phyloP scores from a whole-genome alignment of 2,329 filamentous ascomycete genomes.

The Penicillium sp. region DNA sequence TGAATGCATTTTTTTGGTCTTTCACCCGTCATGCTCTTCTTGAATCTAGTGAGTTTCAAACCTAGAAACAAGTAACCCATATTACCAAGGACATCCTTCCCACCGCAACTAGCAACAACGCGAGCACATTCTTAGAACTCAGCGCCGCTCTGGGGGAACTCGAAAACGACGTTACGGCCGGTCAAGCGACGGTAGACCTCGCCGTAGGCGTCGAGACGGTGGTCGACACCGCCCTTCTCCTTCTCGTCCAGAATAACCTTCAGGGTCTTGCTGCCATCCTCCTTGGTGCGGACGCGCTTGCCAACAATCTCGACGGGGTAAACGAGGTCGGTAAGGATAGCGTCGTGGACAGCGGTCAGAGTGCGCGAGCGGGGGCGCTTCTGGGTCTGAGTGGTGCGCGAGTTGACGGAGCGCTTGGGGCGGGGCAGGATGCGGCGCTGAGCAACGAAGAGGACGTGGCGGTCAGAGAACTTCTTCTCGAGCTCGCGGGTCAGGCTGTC shows the following conservation, averaged over 20 bases:
- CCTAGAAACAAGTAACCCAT: slow-evolving; percentile 27
- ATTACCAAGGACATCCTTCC: slow-evolving; percentile 23
- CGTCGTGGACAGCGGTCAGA: slow-evolving; percentile 96
- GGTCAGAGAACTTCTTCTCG: slow-evolving; percentile 99
- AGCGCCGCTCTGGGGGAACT: slow-evolving; percentile 85
- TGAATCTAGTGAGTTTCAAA: slow-evolving; percentile 27
- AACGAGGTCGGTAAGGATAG: slow-evolving; percentile 95
- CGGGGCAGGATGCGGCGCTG: slow-evolving; percentile 98
- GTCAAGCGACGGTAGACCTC: slow-evolving; percentile 99
- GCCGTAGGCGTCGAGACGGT: slow-evolving; percentile 98
- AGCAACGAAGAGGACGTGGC: slow-evolving; percentile 97
- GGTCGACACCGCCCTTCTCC: slow-evolving; percentile 98
- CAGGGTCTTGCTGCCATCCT: slow-evolving; percentile 96
- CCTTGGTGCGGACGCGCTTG: slow-evolving; percentile 97
- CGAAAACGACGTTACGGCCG: slow-evolving; percentile 92
- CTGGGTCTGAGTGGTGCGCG: slow-evolving; percentile 93
- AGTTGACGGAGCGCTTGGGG: slow-evolving; percentile 96
- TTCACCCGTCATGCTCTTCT: slow-evolving; percentile 26
- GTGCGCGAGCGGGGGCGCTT: slow-evolving; percentile 98
- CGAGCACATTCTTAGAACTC: slow-evolving; percentile 66
- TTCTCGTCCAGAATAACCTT: slow-evolving; percentile 99
- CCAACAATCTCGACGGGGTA: slow-evolving; percentile 99
- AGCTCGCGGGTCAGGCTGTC: slow-evolving; percentile 95
- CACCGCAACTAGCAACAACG: slow-evolving; percentile 22
- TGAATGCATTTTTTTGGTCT: slow-evolving; percentile 29